A percentile compares a stretch with the other conserved stretches of the same genome.
Evolutionary conservation across 345 rosid species (phyloP).

Genomic region (Pistacia atlantica): DNA sequence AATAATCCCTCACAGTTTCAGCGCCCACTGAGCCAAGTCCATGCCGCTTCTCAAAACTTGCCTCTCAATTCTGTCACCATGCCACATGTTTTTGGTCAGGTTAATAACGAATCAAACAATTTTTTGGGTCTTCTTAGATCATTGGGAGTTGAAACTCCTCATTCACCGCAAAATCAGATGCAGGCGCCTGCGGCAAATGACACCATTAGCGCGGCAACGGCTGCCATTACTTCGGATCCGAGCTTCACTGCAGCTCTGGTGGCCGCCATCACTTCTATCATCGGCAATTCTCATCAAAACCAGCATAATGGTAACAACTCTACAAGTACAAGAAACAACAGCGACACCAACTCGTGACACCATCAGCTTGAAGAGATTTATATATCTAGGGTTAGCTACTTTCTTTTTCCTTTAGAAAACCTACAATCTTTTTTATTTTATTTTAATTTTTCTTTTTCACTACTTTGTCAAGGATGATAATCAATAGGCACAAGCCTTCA

Average conservation of each 20-base stretch:
- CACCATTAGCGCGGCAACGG: constrained; percentile 38
- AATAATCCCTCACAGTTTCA: constrained; percentile 27
- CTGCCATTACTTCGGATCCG: constrained; percentile 51
- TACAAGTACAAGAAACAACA: constrained; percentile 3
- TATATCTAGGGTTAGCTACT: background rate
- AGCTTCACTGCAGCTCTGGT: constrained; percentile 52
- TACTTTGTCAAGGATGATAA: background rate
- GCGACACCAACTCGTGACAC: background rate
- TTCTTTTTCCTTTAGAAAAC: background rate
- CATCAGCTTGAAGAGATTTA: background rate
- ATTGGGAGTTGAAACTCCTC: constrained; percentile 17
- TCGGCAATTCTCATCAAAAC: constrained; percentile 17
- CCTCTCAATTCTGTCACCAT: constrained; percentile 6
- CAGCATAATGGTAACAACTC: constrained; percentile 5
- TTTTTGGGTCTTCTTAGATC: constrained; percentile 37
- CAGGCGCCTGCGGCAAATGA: constrained; percentile 10
- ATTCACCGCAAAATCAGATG: constrained; percentile 17
- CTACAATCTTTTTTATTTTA: background rate
- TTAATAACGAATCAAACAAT: constrained; percentile 33
- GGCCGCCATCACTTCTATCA: constrained; percentile 47
- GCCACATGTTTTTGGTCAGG: constrained; percentile 33
- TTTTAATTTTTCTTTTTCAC: background rate
- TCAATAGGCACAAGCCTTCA: no score
- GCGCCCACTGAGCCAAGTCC: constrained; percentile 14
- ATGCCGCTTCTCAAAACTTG: constrained; percentile 3